Percentiles rank a stretch among this genome's conserved stretches.
phyloP scores from a whole-genome alignment of 371 early-diverging fungal genomes.

The Parasitella parasitica region DNA sequence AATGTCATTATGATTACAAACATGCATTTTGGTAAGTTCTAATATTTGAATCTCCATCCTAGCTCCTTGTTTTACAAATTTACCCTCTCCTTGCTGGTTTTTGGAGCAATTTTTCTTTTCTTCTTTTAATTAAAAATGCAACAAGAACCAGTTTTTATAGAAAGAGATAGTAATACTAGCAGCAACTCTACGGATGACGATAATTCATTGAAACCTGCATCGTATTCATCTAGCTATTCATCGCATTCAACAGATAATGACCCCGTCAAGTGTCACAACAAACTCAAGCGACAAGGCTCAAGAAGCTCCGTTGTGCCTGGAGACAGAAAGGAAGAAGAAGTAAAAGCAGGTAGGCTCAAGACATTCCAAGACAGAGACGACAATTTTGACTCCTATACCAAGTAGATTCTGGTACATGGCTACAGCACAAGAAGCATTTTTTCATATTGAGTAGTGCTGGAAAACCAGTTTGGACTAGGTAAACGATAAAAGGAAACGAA shows the following conservation, averaged over 20 bases:
- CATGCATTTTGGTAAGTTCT: no score
- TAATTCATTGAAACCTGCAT: conserved; percentile 14
- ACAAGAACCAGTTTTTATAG: conserved; percentile 7
- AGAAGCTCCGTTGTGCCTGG: conserved; percentile 32
- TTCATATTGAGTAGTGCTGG: conserved; percentile 85
- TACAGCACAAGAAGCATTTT: conserved; percentile 72
- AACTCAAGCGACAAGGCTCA: conserved; percentile 39
- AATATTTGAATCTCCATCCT: neutral
- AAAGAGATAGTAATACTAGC: neutral
- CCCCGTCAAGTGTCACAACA: conserved; percentile 35
- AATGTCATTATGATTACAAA: no score
- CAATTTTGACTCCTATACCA: neutral
- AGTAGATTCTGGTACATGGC: conserved; percentile 45
- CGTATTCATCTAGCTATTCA: conserved; percentile 37
- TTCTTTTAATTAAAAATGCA: neutral
- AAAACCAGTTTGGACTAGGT: conserved; percentile 85
- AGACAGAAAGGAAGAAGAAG: neutral
- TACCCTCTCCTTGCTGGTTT: neutral
- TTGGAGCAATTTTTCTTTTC: neutral
- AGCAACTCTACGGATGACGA: conserved; percentile 4
- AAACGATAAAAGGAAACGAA: neutral
- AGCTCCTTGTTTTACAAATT: neutral
- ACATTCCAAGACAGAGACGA: neutral
- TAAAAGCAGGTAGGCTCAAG: neutral
- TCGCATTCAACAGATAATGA: conserved; percentile 39